A percentile compares a stretch with the other conserved stretches of the same genome.
Evolutionary conservation across 345 rosid species (phyloP).

Genomic region (Raphanus raphanistrum): DNA sequence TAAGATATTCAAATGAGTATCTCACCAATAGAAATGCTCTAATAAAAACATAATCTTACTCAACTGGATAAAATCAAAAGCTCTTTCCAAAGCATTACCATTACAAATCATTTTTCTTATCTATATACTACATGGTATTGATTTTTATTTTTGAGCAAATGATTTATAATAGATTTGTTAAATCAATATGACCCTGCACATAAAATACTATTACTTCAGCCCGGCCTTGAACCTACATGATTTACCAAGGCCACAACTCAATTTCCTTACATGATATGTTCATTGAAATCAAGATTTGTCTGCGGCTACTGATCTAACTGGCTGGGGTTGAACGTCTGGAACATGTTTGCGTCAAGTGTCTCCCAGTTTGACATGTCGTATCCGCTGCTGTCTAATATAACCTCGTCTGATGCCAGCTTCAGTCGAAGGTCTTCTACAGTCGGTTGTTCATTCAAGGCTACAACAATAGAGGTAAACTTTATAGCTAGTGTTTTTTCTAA

Average conservation of each 20-base stretch:
- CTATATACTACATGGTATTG: neutral
- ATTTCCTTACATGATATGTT: neutral
- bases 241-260: neutral
- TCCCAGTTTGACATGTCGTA: neutral
- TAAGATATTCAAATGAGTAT: neutral
- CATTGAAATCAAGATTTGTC: neutral
- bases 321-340: neutral
- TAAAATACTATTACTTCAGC: neutral
- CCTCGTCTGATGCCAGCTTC: neutral
- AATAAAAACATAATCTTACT: neutral
- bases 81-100: neutral
- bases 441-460: neutral
- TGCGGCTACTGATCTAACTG: neutral
- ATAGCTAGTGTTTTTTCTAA: too few relatives aligned
- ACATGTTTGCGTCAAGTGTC: neutral
- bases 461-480: too few relatives aligned
- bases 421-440: neutral
- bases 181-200: neutral
- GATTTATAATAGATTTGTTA: neutral
- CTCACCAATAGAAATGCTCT: neutral
- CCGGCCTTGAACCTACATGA: neutral
- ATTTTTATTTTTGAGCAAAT: neutral
- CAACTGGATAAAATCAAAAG: conserved; percentile 9
- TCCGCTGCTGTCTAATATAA: neutral
- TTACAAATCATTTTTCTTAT: neutral